Conservation (phyloP, 1,284 basidiomycete genomes). For the Omphalotus olearius region DNA sequence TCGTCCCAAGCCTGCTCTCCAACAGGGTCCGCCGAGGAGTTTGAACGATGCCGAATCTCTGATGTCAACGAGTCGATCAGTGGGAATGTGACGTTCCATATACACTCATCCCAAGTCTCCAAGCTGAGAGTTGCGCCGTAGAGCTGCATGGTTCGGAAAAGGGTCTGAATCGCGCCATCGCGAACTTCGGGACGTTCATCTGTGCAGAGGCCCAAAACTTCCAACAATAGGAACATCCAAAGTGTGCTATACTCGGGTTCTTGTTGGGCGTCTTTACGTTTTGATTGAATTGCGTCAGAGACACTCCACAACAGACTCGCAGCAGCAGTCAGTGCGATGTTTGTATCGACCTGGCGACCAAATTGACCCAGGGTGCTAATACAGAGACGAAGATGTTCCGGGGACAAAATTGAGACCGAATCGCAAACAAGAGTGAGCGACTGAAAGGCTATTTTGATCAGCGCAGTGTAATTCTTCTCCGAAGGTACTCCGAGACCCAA, state of each 20-base stretch:
- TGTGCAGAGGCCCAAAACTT: slow-evolving; percentile 79
- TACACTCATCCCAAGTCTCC: slow-evolving; percentile 83
- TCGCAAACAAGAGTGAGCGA: slow-evolving; percentile 94
- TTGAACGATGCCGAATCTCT: slow-evolving; percentile 42
- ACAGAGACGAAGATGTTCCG: slow-evolving; percentile 79
- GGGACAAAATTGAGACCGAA: slow-evolving; percentile 78
- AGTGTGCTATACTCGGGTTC: slow-evolving; percentile 74
- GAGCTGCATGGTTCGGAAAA: slow-evolving; percentile 91
- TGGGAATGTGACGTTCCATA: slow-evolving; percentile 89
- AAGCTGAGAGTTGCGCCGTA: slow-evolving; percentile 82
- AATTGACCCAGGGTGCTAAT: slow-evolving; percentile 90
- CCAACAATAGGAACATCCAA: slow-evolving; percentile 89
- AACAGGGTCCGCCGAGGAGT: slow-evolving; percentile 15
- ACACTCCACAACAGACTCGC: slow-evolving; percentile 90
- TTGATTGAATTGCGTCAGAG: slow-evolving; percentile 85
- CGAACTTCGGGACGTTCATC: slow-evolving; percentile 86
- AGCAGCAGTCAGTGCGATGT: slow-evolving; percentile 91
- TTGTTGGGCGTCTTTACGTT: slow-evolving; percentile 61
- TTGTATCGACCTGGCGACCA: slow-evolving; percentile 89
- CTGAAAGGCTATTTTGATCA: slow-evolving; percentile 90
- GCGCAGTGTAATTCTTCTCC: slow-evolving; percentile 60
- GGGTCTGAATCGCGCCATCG: slow-evolving; percentile 89
- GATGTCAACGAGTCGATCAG: slow-evolving; percentile 71
- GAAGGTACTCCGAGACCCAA: slow-evolving; percentile 51
- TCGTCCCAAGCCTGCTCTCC: slow-evolving; percentile 72